phyloP scores from a whole-genome alignment of 176 grass and related monocot genomes.

The Rhynchospora tenuis region DNA sequence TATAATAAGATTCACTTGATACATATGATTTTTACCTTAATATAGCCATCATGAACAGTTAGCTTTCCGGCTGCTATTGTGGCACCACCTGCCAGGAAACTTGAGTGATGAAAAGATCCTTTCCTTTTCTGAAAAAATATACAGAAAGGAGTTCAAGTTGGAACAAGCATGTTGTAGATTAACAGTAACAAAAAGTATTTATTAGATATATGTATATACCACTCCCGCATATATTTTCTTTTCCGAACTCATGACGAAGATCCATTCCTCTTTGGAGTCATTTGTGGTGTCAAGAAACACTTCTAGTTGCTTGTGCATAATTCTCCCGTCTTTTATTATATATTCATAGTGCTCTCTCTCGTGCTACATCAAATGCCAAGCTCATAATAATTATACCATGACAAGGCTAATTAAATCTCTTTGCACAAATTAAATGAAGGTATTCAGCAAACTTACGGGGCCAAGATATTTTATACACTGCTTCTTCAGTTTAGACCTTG shows the following conservation, averaged over 20 bases:
- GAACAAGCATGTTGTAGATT: background rate
- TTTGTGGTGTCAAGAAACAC: slow-evolving; percentile 19
- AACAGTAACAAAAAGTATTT: background rate
- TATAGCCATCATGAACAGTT: slow-evolving; percentile 44
- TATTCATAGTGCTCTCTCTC: slow-evolving; percentile 35
- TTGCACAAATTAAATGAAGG: background rate
- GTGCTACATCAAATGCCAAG: slow-evolving; percentile 19
- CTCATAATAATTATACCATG: background rate
- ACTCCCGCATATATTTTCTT: slow-evolving; percentile 35
- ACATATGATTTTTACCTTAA: slow-evolving; percentile 39
- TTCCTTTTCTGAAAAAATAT: slow-evolving; percentile 49
- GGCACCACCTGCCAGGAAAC: slow-evolving; percentile 76
- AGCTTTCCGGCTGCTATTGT: slow-evolving; percentile 66
- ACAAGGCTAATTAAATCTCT: background rate
- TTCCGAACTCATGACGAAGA: slow-evolving; percentile 33
- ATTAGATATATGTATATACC: slow-evolving; percentile 4
- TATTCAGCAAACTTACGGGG: slow-evolving; percentile 16
- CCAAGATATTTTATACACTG: slow-evolving; percentile 32
- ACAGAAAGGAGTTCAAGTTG: background rate
- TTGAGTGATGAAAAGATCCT: slow-evolving; percentile 73
- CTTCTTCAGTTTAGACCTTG: slow-evolving; percentile 19
- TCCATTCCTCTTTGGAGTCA: slow-evolving; percentile 29
- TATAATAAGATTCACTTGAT: background rate
- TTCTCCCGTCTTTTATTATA: slow-evolving; percentile 29
- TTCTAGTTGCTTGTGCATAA: slow-evolving; percentile 3